Base-by-base conservation (phyloP, 1,284 basidiomycete genomes). In the Ustilago nuda region DNA sequence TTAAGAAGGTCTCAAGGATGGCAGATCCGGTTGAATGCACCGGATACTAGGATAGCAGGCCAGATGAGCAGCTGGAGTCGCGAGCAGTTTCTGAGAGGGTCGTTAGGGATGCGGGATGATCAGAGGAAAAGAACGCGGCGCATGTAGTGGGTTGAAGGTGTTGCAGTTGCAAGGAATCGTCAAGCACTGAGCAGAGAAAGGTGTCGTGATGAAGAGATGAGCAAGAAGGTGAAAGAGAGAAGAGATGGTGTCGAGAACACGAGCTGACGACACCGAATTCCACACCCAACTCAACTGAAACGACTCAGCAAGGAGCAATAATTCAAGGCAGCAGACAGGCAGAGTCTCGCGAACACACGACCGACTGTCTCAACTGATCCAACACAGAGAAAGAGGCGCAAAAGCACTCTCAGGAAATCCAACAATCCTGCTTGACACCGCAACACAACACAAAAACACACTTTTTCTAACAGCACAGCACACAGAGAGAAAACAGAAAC, bases 241-340 rank as follows among this genome's bases (percentile, higher is more conserved):
- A 27, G 12, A 39, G 53, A 53, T 35, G 48, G 15, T 50, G 48
- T 50, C 48, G 30, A 53, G 36, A 35, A 37, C 7, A 30, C 36
- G 15, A 39, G 37, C 23, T 37, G 53, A 55, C 53, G 36, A 36
- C 30, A 35, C 33, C 36, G 17, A 55, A 39, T 55, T 27, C 33
- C 36, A 54, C 35, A 48, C 45, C 23, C 52, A 35, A 54, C 2
- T 36, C 27, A 36, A 54, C 13, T n/a, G 52, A 41, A 54, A 35
- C 52, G 52, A 54, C 52, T 19, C 19, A 54, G 52, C 51, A 36
- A 17, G 33, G 15, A 23, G 35, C 30, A n/a, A 37, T 5, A 13
- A 5, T 9, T 52, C 32, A 32, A n/a, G 33, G 51, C 51, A 53
- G 51, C 51, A 53, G 35, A 32, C 33, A 53, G 51, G 33, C 51